Evolutionary conservation across 768 basidiomycete species (phyloP), one percentile per base, ranked within the genome.

Genomic region (Suillus cothurnatus): DNA sequence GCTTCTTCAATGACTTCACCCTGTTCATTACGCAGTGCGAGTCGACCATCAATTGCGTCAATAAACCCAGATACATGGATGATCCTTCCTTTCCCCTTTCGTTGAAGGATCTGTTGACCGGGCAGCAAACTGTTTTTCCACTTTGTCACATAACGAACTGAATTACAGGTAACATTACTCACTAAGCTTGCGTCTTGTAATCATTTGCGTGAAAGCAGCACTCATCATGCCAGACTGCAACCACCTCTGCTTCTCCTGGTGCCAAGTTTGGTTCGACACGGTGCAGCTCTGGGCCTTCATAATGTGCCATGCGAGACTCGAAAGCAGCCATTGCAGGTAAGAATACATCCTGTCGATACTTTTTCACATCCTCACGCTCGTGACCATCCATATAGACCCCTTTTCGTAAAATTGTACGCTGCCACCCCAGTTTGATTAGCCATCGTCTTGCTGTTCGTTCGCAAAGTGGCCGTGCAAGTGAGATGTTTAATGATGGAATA

Each of bases 61-160:
- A 82, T 78, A 62, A 81, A 82, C 23, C 76, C 80, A 6, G 80
- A 83, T 12, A 79, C 72, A 71, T 81, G 78, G 36, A 81, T 80
- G 3, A 80, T 61, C 0, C 69, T 8, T 76, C 79, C 26, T 68
- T 65, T 8, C 76, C 71, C 62, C 81, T 74, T 62, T 72, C 69
- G 1, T 15, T 61, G 67, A 34, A 73, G 65, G 0, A 62, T 53
- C 49, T 67, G 66, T 38, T 68, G 41, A 14, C 68, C 68, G 7
- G 62, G 58, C 21, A 50, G 43, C 63, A 67, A 21, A 19, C 60
- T 65, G 15, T 14, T 39, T 39, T 39, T 15, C 15, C n/a, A n/a
- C n/a, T n/a, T n/a, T 39, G 34, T 36, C 34, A 36, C 11, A 9
- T 9, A 36, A 36, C 9, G 34, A 36, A 36, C 34, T 36, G 9